Conservation (phyloP, 2,329 filamentous ascomycete genomes). For the Fusarium humuli region DNA sequence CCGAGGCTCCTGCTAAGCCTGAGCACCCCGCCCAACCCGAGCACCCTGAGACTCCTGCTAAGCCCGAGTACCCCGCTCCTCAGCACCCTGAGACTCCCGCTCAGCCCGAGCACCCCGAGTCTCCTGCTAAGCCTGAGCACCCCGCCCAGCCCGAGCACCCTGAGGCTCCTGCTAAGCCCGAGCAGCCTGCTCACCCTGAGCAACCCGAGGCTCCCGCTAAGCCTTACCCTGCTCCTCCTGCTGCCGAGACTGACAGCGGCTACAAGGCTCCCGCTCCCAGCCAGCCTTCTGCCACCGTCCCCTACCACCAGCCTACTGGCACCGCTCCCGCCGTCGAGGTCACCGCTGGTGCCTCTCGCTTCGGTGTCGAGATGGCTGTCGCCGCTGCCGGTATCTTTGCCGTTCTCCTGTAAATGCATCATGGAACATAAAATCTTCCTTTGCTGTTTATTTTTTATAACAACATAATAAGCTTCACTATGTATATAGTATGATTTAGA, state of each 20-base stretch:
- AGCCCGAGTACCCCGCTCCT: constrained; percentile 19
- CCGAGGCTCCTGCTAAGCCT: constrained; percentile 2
- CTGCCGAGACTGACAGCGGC: constrained; percentile 14
- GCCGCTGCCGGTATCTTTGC: constrained; percentile 50
- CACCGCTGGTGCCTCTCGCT: constrained; percentile 50
- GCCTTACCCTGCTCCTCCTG: constrained; percentile 24
- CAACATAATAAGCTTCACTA: constrained; percentile 47
- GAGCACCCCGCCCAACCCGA: constrained; percentile 13
- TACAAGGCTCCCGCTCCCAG: constrained; percentile 28
- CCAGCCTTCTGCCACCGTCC: constrained; percentile 40
- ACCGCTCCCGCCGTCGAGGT: constrained; percentile 40
- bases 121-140: not conserved
- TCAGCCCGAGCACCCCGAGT: constrained; percentile 13
- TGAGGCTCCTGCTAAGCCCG: constrained; percentile 17
- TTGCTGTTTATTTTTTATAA: constrained; percentile 40
- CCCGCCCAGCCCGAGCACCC: constrained; percentile 25
- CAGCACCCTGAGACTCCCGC: constrained; percentile 17
- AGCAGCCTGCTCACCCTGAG: no score
- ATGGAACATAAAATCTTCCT: constrained; percentile 35
- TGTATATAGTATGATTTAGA: constrained; percentile 49
- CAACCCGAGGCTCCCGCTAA: constrained; percentile 1
- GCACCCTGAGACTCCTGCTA: constrained; percentile 6
- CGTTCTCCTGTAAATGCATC: constrained; percentile 50
- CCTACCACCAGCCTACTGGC: constrained; percentile 34
- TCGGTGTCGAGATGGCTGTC: constrained; percentile 48